Base-by-base conservation (phyloP, 768 basidiomycete species). In the Xerocomus potaroensis region DNA sequence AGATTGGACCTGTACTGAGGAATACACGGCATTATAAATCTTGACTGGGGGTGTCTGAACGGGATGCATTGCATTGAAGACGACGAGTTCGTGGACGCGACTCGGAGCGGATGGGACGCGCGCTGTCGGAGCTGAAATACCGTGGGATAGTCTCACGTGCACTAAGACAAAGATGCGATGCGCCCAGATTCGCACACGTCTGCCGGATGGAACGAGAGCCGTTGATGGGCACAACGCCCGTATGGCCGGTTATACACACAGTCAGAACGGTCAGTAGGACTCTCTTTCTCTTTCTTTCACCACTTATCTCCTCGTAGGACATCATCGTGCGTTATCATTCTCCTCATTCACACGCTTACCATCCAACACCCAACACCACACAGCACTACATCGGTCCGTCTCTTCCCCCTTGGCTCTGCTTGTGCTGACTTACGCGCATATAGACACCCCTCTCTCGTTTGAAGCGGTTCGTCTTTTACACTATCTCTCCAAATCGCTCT, bases 11-110 rank as follows among this genome's bases (percentile, higher is more conserved):
- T 91, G 88, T 8, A 92, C 90, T 8, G 88, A 89, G 16, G 87
- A 90, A 60, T 92, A 91, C 39, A 92, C 90, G 6, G 89, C 89
- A 80, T 92, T 92, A 72, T 92, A 92, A 54, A 92, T 91, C 71
- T 90, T 90, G 47, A 90, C 83, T 36, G 71, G 69, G 29, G 80
- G 77, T 21, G 67, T 68, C 55, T 64, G 80, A 32, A 63, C 65
- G n/a, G 69, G 26, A 36, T 58, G 63, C 60, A 63, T 43, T 57
- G 60, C 49, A 57, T 49, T 51, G 57, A 65, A 36, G 53, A 33
- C 26, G 48, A 27, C 3, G 43, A 24, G 16, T 56, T 50, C 56
- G n/a, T 18, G 54, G 62, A 68, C 61, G 63, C 63, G 60, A 55
- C 62, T 57, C 47, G 53, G 54, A 32, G 39, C 45, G 51, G 54